Conservation (phyloP, 441 rosid genomes). For the Dalechampia spathulata region DNA sequence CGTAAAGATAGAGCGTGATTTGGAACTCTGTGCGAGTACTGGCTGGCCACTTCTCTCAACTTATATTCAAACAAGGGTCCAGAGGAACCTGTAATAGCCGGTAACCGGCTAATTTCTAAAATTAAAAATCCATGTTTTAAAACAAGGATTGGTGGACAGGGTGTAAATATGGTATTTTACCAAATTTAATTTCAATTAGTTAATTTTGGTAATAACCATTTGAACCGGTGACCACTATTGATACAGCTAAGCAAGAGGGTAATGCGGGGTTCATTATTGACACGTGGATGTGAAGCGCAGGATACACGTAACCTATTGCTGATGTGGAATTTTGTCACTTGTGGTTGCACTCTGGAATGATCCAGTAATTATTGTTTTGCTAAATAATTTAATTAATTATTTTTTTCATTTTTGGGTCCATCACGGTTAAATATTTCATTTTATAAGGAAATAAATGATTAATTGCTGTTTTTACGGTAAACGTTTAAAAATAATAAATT, state of each 20-base stretch:
- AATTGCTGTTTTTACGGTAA: too few species aligned
- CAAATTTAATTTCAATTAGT: background rate
- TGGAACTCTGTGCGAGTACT: background rate
- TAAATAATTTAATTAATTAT: background rate
- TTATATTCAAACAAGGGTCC: constrained; percentile 22
- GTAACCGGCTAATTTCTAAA: constrained; percentile 18
- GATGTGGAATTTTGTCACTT: constrained; percentile 10
- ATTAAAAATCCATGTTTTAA: background rate
- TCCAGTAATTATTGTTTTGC: constrained; percentile 3
- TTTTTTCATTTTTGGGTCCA: background rate
- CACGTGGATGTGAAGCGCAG: constrained; percentile 16
- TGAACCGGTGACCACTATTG: constrained; percentile 12
- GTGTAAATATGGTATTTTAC: background rate
- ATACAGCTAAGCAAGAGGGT: background rate
- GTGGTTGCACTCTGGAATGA: constrained; percentile 10
- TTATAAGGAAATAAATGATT: background rate
- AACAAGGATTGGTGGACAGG: constrained; percentile 20
- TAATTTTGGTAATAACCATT: background rate
- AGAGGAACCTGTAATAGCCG: constrained; percentile 16
- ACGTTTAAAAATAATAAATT: too few species aligned
- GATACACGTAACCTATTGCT: constrained; percentile 12
- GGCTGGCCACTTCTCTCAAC: constrained; percentile 20
- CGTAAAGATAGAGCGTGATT: background rate
- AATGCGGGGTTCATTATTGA: constrained; percentile 3
- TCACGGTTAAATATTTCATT: background rate